These are phyloP conservation scores for Zoysia pacifica DNA, from an alignment of 176 grass and related monocot species.

Conservation along the genomic window DNA sequence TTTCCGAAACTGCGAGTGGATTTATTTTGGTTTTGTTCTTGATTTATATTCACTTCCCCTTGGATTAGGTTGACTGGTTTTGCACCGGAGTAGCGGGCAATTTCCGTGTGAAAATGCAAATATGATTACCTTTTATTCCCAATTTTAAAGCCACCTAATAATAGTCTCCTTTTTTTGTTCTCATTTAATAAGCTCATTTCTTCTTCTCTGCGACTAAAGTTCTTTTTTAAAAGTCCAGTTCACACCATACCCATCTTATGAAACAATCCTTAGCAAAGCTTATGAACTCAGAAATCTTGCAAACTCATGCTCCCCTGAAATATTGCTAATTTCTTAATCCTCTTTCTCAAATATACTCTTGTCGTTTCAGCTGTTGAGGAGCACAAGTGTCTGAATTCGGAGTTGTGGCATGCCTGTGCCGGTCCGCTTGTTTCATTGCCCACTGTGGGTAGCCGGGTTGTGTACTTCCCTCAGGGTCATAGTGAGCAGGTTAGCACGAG, in stretches of 20 bases:
- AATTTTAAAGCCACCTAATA: not conserved
- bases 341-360: slow-evolving; percentile 12
- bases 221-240: slow-evolving; percentile 10
- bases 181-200: not conserved
- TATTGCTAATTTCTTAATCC: not conserved
- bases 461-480: slow-evolving; percentile 98
- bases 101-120: slow-evolving; percentile 12
- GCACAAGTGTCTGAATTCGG: slow-evolving; percentile 85
- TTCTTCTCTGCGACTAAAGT: no score
- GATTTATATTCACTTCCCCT: no score
- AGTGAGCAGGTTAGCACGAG: slow-evolving; percentile 77
- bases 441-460: slow-evolving; percentile 77
- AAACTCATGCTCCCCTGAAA: slow-evolving; percentile 6
- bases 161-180: not conserved
- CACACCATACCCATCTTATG: slow-evolving; percentile 4
- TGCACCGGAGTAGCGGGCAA: not conserved
- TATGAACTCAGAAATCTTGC: not conserved
- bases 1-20: no score
- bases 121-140: not conserved
- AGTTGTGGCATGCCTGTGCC: slow-evolving; percentile 99
- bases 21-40: no score
- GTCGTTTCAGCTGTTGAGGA: slow-evolving; percentile 68
- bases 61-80: not conserved
- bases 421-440: slow-evolving; percentile 94
- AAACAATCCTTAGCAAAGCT: slow-evolving; percentile 9